phyloP scores from a whole-genome alignment of 1,284 basidiomycete species.

The Afroboletus lepidellus region DNA sequence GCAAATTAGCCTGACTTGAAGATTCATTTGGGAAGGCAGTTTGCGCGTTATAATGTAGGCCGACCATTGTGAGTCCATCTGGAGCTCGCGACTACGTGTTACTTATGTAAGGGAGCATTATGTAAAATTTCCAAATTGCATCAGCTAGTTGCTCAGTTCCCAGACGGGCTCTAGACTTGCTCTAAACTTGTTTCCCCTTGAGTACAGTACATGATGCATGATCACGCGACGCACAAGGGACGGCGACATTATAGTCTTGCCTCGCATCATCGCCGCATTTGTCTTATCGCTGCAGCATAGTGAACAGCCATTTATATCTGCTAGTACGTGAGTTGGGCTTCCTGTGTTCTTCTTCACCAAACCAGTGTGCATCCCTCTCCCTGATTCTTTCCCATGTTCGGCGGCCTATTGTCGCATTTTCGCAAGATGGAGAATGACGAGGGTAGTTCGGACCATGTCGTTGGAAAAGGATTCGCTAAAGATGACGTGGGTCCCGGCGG shows the following conservation, averaged over 20 bases:
- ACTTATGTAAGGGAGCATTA: too few species aligned
- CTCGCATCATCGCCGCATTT: not conserved
- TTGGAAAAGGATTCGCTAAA: slow-evolving; percentile 1
- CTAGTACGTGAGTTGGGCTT: not conserved
- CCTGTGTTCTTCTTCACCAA: not conserved
- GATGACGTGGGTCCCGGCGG: slow-evolving; percentile 20
- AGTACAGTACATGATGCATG: not conserved
- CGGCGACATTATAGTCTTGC: not conserved
- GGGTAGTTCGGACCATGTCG: not conserved
- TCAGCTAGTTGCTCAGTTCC: not conserved
- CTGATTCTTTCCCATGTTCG: slow-evolving; percentile 5
- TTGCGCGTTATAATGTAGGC: too few species aligned
- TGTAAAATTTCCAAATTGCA: too few species aligned
- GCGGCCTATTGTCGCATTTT: slow-evolving; percentile 1
- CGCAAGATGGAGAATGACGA: slow-evolving; percentile 5
- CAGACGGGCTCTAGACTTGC: not conserved
- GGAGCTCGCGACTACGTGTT: too few species aligned
- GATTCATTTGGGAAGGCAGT: too few species aligned
- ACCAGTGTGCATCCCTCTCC: not conserved
- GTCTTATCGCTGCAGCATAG: not conserved
- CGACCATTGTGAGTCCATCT: too few species aligned
- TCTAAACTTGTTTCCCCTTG: not conserved
- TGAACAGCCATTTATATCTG: not conserved
- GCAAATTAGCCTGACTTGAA: too few species aligned
- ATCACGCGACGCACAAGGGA: not conserved